Conservation (phyloP, 345 rosid genomes). For the Citrus inodora region DNA sequence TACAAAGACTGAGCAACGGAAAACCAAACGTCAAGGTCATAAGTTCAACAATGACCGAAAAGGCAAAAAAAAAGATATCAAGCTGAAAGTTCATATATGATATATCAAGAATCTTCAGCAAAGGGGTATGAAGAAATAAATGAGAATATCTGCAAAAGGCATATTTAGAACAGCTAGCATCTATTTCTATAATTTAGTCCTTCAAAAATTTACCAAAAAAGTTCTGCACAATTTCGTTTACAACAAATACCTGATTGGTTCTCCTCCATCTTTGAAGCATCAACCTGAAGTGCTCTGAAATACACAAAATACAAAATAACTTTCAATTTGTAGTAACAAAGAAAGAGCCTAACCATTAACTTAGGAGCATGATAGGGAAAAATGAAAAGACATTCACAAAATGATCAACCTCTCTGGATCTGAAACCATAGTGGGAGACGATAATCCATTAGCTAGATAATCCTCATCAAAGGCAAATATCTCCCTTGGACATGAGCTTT, state of each 20-base stretch:
- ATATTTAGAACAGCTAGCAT: background rate
- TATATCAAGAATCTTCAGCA: background rate
- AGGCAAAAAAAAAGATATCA: background rate
- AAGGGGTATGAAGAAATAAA: background rate
- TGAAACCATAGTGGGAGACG: constrained; percentile 20
- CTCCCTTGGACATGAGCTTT: constrained; percentile 70
- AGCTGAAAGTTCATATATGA: background rate
- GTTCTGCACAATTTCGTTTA: background rate
- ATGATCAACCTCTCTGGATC: constrained; percentile 42
- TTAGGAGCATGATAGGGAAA: background rate
- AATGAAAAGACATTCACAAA: background rate
- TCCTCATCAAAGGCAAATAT: constrained; percentile 44
- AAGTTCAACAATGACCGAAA: background rate
- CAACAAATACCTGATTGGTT: constrained; percentile 34
- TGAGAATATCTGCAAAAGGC: background rate
- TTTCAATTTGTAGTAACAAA: background rate
- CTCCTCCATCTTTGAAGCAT: constrained; percentile 45
- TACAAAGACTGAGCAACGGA: background rate
- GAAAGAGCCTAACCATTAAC: constrained; percentile 7
- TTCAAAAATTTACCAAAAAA: background rate
- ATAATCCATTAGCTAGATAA: constrained; percentile 24
- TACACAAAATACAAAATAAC: constrained; percentile 4
- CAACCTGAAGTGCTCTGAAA: constrained; percentile 39
- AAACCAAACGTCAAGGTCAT: background rate
- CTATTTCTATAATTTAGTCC: background rate